Base-by-base conservation (phyloP, 208 protist species). In the Wallacemonas rigidus region DNA sequence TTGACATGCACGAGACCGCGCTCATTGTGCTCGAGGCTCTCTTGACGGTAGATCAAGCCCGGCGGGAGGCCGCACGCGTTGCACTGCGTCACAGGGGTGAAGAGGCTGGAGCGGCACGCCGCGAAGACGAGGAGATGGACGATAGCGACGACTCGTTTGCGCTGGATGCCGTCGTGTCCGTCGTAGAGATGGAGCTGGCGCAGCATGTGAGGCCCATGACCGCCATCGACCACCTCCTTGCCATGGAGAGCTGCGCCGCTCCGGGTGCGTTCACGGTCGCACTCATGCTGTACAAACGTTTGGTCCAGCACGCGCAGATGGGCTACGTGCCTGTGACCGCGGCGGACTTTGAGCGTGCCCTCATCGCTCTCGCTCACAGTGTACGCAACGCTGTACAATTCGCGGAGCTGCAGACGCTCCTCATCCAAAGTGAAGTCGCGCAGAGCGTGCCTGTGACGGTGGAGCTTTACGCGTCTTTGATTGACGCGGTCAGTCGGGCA, bases 391-490 rank as follows among this genome's bases (percentile, higher is more conserved):
- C 79, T 3, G 75, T 76, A 1, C 75, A 95, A 54, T 94, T 93
- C 77, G 67, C 67, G 4, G 76, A 85, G 56, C 69, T 94, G 55
- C 91, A 86, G 43, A 63, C 77, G 51, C 58, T 95, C 54, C 72
- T 95, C 55, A 62, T 87, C 1, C 67, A 81, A 38, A 87, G 79
- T 51, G 85, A 92, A 50, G 82, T 69, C 2, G 80, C 85, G 3
- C 64, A 61, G 39, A 70, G 77, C n/a, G 84, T 95, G 40, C 78
- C 80, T 1, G 91, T 95, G 45, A 85, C 83, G 3, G 91, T 91
- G 43, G 73, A 80, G 39, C 69, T 95, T 43, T 95, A 95, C 80
- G 92, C 91, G 1, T 77, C 81, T 35, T 60, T 95, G 26, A 90
- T 95, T 62, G 82, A 87, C 41, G 88, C 91, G 9, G 82, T 87